Percentiles rank a stretch among this genome's conserved stretches.
Evolutionary conservation across 139 green algal species (phyloP).

Genomic region (Chlorella sp.): DNA sequence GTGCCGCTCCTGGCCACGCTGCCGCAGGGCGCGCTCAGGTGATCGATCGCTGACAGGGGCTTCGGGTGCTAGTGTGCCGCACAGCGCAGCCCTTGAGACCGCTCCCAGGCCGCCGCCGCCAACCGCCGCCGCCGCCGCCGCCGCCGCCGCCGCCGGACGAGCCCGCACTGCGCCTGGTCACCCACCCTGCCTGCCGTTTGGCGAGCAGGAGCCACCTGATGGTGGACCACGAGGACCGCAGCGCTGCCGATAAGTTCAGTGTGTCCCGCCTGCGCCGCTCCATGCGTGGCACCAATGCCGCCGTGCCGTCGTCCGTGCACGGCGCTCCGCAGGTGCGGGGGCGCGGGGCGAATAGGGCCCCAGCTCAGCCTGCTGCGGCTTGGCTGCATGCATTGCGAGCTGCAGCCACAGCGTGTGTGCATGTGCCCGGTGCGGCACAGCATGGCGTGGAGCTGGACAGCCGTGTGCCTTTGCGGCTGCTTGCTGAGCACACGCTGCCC

Average conservation of each 20-base stretch:
- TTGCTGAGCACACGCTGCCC: background rate
- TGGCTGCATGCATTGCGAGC: background rate
- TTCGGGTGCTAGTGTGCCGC: too few relatives aligned
- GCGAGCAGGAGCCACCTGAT: conserved; percentile 6
- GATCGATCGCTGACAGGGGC: background rate
- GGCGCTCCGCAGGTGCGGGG: conserved; percentile 13
- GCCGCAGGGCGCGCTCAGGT: conserved; percentile 21
- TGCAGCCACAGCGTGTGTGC: background rate
- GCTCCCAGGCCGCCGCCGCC: background rate
- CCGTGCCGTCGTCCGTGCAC: background rate
- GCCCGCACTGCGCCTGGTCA: too few relatives aligned
- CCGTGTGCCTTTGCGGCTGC: too few relatives aligned
- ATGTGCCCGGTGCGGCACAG: too few relatives aligned
- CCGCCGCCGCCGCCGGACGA: background rate
- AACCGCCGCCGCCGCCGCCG: background rate
- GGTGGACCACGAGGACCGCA: conserved; percentile 9
- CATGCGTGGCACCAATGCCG: background rate
- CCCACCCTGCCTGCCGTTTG: background rate
- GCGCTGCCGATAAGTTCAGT: conserved; percentile 18
- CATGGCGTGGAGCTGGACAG: too few relatives aligned
- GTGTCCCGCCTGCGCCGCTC: conserved; percentile 19
- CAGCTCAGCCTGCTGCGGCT: background rate
- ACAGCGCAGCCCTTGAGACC: background rate
- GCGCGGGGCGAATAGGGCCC: background rate
- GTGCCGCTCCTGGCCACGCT: conserved; percentile 16